Percentiles rank a stretch among this genome's conserved stretches.
Conservation (phyloP, 2,329 filamentous ascomycete species). For the Aspergillus phoenicis region DNA sequence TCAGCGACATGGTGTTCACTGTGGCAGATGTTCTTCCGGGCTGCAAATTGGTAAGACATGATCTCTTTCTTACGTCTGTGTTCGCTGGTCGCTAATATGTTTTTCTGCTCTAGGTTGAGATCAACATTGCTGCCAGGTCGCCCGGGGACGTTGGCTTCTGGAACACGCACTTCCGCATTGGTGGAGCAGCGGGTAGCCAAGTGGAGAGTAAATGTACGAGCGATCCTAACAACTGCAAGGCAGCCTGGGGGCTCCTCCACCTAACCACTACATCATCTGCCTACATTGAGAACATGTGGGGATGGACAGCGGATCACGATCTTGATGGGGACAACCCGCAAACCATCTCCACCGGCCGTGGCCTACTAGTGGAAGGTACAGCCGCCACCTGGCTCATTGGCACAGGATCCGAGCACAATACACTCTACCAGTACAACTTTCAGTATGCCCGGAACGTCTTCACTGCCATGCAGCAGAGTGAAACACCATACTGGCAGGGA, state of each 20-base stretch:
- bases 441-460: slow-evolving; percentile 47
- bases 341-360: slow-evolving; percentile 44
- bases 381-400: slow-evolving; percentile 50
- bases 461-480: slow-evolving; percentile 37
- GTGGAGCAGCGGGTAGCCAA: slow-evolving; percentile 47
- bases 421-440: slow-evolving; percentile 54
- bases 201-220: slow-evolving; percentile 42
- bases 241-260: slow-evolving; percentile 54
- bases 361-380: slow-evolving; percentile 45
- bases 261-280: slow-evolving; percentile 49
- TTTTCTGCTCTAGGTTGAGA: slow-evolving; percentile 39
- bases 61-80: not conserved
- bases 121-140: slow-evolving; percentile 52
- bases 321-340: slow-evolving; percentile 43
- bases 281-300: slow-evolving; percentile 59
- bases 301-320: slow-evolving; percentile 54
- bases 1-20: slow-evolving; percentile 56
- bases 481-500: slow-evolving; percentile 39
- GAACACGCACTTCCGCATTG: slow-evolving; percentile 51
- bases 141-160: slow-evolving; percentile 56
- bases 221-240: slow-evolving; percentile 47
- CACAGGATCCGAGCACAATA: slow-evolving; percentile 51
- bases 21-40: slow-evolving; percentile 51
- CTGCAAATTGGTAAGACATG: slow-evolving; percentile 36
- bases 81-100: not conserved